A percentile compares a stretch with the other conserved stretches of the same genome.
These are phyloP conservation scores for Aspergillus flavus DNA, from an alignment of 2,329 filamentous ascomycete genomes.

Conservation along the genomic window DNA sequence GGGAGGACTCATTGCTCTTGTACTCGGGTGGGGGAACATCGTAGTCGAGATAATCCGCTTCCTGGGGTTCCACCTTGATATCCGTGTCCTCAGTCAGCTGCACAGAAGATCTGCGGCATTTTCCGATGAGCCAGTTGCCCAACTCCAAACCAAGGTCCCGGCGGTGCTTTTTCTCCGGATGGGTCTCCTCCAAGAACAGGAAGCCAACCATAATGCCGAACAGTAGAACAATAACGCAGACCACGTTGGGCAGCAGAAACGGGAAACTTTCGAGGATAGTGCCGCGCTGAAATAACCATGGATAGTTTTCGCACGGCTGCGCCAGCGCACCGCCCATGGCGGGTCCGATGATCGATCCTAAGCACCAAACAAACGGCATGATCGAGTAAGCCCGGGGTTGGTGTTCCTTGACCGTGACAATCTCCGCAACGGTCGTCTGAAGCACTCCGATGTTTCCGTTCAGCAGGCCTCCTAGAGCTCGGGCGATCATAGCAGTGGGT, in stretches of 20 bases:
- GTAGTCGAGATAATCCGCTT: constrained; percentile 58
- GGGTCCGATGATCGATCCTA: constrained; percentile 93
- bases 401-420: constrained; percentile 90
- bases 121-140: constrained; percentile 67
- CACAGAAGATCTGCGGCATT: constrained; percentile 31
- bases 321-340: constrained; percentile 89
- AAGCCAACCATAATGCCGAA: constrained; percentile 77
- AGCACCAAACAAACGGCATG: constrained; percentile 97
- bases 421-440: constrained; percentile 91
- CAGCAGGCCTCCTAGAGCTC: constrained; percentile 84
- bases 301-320: constrained; percentile 81
- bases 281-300: constrained; percentile 68
- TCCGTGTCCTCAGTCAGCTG: constrained; percentile 29
- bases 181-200: constrained; percentile 92
- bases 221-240: constrained; percentile 77
- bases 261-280: constrained; percentile 85
- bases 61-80: constrained; percentile 54
- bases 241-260: constrained; percentile 89
- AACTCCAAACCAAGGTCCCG: constrained; percentile 76
- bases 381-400: constrained; percentile 94
- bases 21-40: constrained; percentile 70
- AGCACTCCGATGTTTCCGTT: constrained; percentile 97
- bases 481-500: constrained; percentile 79
- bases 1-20: constrained; percentile 59
- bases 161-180: constrained; percentile 75